These are phyloP conservation scores for Quercus lobata DNA, from an alignment of 331 rosid species.

Conservation along the genomic window DNA sequence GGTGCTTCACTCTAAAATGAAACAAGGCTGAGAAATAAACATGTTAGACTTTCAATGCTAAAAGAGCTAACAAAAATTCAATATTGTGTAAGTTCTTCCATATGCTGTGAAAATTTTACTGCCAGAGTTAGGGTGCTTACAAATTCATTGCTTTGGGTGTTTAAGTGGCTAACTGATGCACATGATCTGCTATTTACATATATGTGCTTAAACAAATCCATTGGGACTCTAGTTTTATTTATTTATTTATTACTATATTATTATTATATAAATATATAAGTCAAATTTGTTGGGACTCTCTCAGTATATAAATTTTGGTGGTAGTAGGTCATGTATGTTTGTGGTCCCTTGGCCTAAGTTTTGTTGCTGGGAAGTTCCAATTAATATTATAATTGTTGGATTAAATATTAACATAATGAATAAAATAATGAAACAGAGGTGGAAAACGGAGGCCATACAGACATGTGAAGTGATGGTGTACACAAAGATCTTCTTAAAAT, in stretches of 20 bases:
- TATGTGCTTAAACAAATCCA: background rate
- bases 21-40: background rate
- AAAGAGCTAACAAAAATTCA: no score
- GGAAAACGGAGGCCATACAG: conserved; percentile 87
- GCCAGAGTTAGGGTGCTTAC: background rate
- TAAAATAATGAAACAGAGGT: conserved; percentile 60
- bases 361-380: background rate
- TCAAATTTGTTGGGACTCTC: background rate
- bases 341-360: background rate
- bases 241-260: background rate
- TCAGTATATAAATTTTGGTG: background rate
- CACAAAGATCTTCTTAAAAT: conserved; percentile 92
- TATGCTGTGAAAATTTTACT: background rate
- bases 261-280: background rate
- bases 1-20: background rate
- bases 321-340: background rate
- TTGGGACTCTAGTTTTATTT: background rate
- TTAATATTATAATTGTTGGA: background rate
- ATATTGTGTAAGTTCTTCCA: background rate
- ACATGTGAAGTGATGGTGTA: conserved; percentile 87
- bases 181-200: background rate
- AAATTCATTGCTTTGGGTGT: background rate
- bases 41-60: background rate
- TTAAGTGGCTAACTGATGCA: background rate
- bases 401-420: conserved; percentile 20